Conservation (phyloP, 192 early-diverging fungal genomes). For the Radiomyces spectabilis region DNA sequence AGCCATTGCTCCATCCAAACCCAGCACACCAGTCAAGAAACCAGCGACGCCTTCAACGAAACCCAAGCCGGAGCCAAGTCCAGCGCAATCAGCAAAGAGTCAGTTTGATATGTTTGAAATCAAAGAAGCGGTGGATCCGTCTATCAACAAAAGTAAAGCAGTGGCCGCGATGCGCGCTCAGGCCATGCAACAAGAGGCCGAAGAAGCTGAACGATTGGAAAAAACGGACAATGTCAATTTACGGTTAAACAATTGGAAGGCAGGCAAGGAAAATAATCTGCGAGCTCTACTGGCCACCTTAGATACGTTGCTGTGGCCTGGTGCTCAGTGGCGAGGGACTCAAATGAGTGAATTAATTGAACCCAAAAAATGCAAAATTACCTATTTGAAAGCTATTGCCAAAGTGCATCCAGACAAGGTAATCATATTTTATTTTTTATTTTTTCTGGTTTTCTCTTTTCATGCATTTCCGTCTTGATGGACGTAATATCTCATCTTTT, state of each 20-base stretch:
- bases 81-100: slow-evolving; percentile 11
- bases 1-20: slow-evolving; percentile 15
- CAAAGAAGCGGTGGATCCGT: slow-evolving; percentile 6
- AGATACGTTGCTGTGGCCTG: slow-evolving; percentile 70
- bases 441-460: slow-evolving; percentile 1
- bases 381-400: slow-evolving; percentile 87
- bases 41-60: not conserved
- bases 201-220: slow-evolving; percentile 70
- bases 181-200: slow-evolving; percentile 58
- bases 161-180: slow-evolving; percentile 72
- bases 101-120: too few relatives aligned
- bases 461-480: slow-evolving; percentile 31
- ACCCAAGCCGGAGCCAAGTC: slow-evolving; percentile 23
- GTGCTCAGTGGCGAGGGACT: slow-evolving; percentile 64
- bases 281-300: slow-evolving; percentile 81
- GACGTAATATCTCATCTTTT: not conserved
- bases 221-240: slow-evolving; percentile 76
- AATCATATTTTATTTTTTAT: not conserved
- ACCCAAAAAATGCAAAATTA: slow-evolving; percentile 80
- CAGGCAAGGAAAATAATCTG: slow-evolving; percentile 86
- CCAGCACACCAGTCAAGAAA: not conserved
- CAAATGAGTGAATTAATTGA: slow-evolving; percentile 82
- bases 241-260: slow-evolving; percentile 67
- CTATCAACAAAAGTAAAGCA: slow-evolving; percentile 23
- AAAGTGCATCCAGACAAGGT: slow-evolving; percentile 96